A percentile compares a stretch with the other conserved stretches of the same genome.
Conservation (phyloP, 75 land plant species). For the Gnetum montanum region DNA sequence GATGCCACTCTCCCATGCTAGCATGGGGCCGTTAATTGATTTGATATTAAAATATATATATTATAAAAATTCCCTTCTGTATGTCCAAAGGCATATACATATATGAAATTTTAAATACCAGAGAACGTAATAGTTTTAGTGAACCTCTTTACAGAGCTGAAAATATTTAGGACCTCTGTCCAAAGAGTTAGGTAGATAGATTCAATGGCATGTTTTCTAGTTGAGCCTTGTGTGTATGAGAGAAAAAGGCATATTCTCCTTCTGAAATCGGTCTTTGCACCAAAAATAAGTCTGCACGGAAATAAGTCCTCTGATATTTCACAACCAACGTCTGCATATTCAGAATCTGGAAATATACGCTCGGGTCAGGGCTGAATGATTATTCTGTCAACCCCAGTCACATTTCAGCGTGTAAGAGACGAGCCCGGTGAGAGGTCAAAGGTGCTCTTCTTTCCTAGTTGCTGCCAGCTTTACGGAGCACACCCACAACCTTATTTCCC, state of each 20-base stretch:
- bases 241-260: constrained; percentile 89
- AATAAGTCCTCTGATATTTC: constrained; percentile 90
- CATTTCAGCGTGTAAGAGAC: constrained; percentile 38
- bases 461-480: constrained; percentile 53
- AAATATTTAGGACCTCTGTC: too few species aligned
- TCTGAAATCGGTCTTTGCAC: constrained; percentile 78
- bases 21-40: too few species aligned
- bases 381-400: constrained; percentile 55
- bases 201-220: constrained; percentile 93
- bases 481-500: constrained; percentile 90
- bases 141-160: too few species aligned
- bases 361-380: constrained; percentile 92
- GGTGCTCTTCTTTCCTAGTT: constrained; percentile 98
- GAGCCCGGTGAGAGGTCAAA: constrained; percentile 76
- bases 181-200: too few species aligned
- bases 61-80: too few species aligned
- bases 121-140: too few species aligned
- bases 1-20: too few species aligned
- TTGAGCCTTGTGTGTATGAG: constrained; percentile 97
- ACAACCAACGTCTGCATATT: constrained; percentile 94
- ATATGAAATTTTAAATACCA: too few species aligned
- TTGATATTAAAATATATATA: too few species aligned
- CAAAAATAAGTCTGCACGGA: constrained; percentile 88
- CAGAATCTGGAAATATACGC: constrained; percentile 68
- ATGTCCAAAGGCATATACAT: too few species aligned